A percentile compares a stretch with the other conserved stretches of the same genome.
phyloP scores from a whole-genome alignment of 371 early-diverging fungal genomes.

The Parasitella parasitica region DNA sequence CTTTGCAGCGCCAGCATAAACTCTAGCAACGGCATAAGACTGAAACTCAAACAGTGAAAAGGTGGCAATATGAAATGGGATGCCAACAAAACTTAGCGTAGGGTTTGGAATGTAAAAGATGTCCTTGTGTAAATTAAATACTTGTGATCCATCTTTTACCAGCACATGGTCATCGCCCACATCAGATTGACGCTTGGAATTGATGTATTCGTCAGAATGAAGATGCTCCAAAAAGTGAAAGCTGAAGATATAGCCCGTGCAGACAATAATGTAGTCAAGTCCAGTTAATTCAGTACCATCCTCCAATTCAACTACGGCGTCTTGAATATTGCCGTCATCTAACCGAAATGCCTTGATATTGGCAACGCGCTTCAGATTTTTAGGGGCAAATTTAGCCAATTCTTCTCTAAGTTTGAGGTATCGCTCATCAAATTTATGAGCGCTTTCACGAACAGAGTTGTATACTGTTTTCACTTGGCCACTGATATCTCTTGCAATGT shows the following conservation, averaged over 20 bases:
- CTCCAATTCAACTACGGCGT: constrained; percentile 27
- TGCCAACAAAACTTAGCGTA: constrained; percentile 54
- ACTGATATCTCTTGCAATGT: constrained; percentile 31
- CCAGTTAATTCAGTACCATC: constrained; percentile 39
- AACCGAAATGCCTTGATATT: not conserved
- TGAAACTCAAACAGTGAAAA: constrained; percentile 58
- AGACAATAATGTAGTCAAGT: constrained; percentile 53
- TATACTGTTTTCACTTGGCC: constrained; percentile 5
- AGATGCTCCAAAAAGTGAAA: constrained; percentile 51
- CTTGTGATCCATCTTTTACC: constrained; percentile 42
- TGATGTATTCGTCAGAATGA: constrained; percentile 4
- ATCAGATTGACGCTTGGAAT: not conserved
- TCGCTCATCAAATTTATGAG: constrained; percentile 28
- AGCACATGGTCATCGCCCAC: constrained; percentile 13
- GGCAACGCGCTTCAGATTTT: constrained; percentile 12
- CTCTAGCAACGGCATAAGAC: constrained; percentile 43
- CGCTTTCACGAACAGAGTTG: constrained; percentile 41
- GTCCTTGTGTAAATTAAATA: constrained; percentile 47
- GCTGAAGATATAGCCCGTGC: constrained; percentile 61
- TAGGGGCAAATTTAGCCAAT: constrained; percentile 3
- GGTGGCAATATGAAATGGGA: constrained; percentile 57
- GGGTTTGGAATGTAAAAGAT: constrained; percentile 55
- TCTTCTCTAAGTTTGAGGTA: constrained; percentile 31
- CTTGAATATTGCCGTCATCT: not conserved
- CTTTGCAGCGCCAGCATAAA: constrained; percentile 29